These are phyloP conservation scores for Neolentinus lepideus DNA, from an alignment of 1,284 basidiomycete genomes.

Conservation along the genomic window DNA sequence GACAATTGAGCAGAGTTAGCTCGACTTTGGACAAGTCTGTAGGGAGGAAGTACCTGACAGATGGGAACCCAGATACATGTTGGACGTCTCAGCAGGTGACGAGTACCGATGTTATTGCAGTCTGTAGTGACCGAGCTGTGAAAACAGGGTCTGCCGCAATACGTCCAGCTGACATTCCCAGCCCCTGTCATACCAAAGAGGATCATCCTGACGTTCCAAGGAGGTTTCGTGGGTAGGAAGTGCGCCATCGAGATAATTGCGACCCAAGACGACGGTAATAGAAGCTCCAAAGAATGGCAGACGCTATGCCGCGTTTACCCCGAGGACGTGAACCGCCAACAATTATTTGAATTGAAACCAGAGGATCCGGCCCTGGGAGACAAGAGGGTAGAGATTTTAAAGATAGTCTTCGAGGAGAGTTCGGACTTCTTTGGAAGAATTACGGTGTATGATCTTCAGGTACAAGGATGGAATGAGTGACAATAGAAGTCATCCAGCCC, in stretches of 20 bases:
- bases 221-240: conserved; percentile 69
- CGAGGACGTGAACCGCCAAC: conserved; percentile 68
- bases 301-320: conserved; percentile 53
- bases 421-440: conserved; percentile 77
- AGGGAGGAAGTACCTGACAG: conserved; percentile 64
- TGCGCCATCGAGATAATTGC: conserved; percentile 42
- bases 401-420: conserved; percentile 67
- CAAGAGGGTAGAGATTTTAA: conserved; percentile 38
- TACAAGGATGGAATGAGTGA: conserved; percentile 31
- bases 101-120: neutral
- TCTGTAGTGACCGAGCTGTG: neutral
- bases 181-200: conserved; percentile 43
- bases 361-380: conserved; percentile 7
- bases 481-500: neutral
- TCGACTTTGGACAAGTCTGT: conserved; percentile 76
- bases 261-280: conserved; percentile 7
- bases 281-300: conserved; percentile 30
- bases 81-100: conserved; percentile 76
- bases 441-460: conserved; percentile 58
- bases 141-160: conserved; percentile 64
- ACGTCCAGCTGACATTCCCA: conserved; percentile 55
- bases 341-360: conserved; percentile 47
- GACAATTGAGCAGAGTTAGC: conserved; percentile 53
- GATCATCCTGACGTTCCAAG: conserved; percentile 70
- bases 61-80: conserved; percentile 70